Conservation (phyloP, 176 grass and related monocot genomes). For the Saccharum officinarum region DNA sequence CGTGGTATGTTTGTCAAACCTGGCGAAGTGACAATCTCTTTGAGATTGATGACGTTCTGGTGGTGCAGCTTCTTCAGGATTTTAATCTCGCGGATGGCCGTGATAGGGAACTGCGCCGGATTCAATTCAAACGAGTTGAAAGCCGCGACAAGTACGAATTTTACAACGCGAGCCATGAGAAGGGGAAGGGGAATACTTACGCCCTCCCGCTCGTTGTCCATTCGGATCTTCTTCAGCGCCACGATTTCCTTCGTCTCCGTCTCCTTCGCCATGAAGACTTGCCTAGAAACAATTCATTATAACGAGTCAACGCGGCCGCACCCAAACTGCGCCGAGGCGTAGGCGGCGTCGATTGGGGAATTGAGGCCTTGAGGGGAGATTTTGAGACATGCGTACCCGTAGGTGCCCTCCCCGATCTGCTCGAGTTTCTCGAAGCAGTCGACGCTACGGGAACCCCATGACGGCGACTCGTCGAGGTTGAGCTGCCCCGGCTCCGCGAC, state of each 20-base stretch:
- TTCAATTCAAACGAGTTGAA: neutral
- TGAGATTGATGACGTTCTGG: conserved; percentile 86
- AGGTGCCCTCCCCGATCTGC: conserved; percentile 37
- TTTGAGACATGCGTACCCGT: conserved; percentile 25
- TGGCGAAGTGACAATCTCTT: conserved; percentile 90
- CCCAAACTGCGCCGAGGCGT: neutral
- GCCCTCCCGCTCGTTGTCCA: conserved; percentile 90
- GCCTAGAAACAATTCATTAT: conserved; percentile 34
- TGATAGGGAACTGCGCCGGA: conserved; percentile 77
- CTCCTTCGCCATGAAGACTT: conserved; percentile 95
- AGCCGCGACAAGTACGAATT: neutral
- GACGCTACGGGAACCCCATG: conserved; percentile 57
- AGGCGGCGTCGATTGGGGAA: neutral
- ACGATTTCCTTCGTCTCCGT: conserved; percentile 75
- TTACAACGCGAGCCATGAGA: neutral
- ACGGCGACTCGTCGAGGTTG: conserved; percentile 62
- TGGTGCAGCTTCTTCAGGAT: conserved; percentile 92
- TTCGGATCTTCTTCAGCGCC: conserved; percentile 94
- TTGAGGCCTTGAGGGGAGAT: neutral
- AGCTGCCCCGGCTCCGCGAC: too few species aligned
- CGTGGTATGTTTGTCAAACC: conserved; percentile 21
- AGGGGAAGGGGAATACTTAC: neutral
- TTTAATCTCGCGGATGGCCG: conserved; percentile 92
- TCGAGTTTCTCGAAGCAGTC: conserved; percentile 36
- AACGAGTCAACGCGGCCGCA: neutral